These are phyloP conservation scores for Sherardia arvensis DNA, from an alignment of 257 asterid species.

Conservation along the genomic window DNA sequence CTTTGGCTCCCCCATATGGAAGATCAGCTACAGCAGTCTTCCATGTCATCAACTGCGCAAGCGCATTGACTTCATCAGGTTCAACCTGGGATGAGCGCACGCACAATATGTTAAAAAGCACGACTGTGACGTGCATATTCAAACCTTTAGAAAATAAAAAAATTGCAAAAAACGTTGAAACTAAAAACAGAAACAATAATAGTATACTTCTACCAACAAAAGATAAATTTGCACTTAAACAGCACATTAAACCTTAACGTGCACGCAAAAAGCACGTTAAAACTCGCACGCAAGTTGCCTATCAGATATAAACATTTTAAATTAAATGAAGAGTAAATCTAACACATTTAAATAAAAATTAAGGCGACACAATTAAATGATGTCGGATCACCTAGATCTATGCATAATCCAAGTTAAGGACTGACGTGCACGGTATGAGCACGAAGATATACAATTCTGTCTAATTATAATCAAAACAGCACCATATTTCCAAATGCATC, in stretches of 20 bases:
- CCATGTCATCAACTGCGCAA: conserved; percentile 99
- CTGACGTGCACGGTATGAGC: neutral
- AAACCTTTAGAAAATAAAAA: neutral
- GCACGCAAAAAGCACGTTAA: neutral
- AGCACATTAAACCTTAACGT: no score
- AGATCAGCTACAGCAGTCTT: conserved; percentile 92
- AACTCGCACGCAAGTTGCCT: neutral
- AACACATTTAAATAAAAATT: neutral
- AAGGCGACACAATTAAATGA: no score
- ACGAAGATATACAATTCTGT: no score
- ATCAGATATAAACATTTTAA: neutral
- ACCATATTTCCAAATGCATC: no score
- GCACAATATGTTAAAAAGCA: conserved; percentile 16
- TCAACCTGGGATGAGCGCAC: conserved; percentile 51
- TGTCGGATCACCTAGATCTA: neutral
- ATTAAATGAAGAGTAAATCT: neutral
- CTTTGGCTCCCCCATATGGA: conserved; percentile 98
- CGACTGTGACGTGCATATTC: neutral
- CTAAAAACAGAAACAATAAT: neutral
- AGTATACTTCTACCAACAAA: neutral
- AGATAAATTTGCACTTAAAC: neutral
- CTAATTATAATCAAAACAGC: no score
- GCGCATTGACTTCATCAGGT: conserved; percentile 95
- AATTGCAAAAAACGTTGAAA: no score
- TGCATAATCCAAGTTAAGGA: neutral